Conservation (phyloP, 495 filamentous ascomycete genomes). For the Neurospora sp. region DNA sequence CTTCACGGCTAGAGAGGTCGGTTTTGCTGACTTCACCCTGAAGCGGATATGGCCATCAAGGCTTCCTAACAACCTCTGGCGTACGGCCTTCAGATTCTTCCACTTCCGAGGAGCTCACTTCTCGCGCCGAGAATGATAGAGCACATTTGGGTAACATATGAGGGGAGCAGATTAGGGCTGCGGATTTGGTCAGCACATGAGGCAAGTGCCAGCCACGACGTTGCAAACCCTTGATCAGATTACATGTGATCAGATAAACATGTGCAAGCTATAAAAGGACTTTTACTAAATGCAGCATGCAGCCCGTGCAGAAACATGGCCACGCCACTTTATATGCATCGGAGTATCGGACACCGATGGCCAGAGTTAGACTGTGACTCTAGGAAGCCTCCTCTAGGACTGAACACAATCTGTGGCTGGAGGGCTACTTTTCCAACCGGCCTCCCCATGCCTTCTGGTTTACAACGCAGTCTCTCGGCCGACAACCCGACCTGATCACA, state of each 20-base stretch:
- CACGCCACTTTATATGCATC: neutral
- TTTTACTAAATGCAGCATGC: neutral
- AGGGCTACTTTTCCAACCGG: too few species aligned
- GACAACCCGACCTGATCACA: neutral
- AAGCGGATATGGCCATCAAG: neutral
- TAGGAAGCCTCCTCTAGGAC: neutral
- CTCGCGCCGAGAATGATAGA: neutral
- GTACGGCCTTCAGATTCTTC: neutral
- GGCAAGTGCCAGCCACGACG: neutral
- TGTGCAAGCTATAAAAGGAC: too few species aligned
- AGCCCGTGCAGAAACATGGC: neutral
- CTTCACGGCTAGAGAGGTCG: neutral
- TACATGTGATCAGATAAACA: too few species aligned
- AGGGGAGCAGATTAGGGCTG: neutral
- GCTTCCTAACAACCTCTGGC: neutral
- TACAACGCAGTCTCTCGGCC: neutral
- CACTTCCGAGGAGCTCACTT: neutral
- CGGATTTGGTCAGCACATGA: neutral
- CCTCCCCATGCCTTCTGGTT: neutral
- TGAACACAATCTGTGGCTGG: neutral
- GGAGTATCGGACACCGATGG: neutral
- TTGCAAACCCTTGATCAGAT: too few species aligned
- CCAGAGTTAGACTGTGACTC: neutral
- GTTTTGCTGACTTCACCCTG: neutral
- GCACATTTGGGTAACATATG: neutral